phyloP scores from a whole-genome alignment of 352 stramenopile species.

The Peronospora belbahrii region DNA sequence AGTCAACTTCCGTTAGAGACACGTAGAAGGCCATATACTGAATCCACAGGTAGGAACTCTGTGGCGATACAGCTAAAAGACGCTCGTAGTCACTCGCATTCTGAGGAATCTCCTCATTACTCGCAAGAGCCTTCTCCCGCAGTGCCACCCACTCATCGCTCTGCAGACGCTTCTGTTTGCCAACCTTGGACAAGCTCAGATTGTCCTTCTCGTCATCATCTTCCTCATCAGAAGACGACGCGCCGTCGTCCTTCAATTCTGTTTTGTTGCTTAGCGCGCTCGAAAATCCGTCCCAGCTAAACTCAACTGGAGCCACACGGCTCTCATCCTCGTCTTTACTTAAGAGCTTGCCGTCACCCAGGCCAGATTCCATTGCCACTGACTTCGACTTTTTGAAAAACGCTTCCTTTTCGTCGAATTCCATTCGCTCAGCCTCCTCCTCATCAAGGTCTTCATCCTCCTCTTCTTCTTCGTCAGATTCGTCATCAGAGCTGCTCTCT shows the following conservation, averaged over 20 bases:
- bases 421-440: constrained; percentile 41
- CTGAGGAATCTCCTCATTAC: constrained; percentile 88
- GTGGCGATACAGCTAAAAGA: constrained; percentile 88
- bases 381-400: constrained; percentile 32
- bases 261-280: constrained; percentile 51
- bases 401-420: constrained; percentile 47
- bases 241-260: constrained; percentile 36
- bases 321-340: constrained; percentile 53
- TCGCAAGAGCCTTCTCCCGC: constrained; percentile 89
- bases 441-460: constrained; percentile 43
- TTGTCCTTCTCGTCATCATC: constrained; percentile 37
- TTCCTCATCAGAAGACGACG: constrained; percentile 46
- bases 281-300: constrained; percentile 82
- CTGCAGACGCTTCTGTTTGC: constrained; percentile 86
- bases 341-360: constrained; percentile 48
- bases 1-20: constrained; percentile 89
- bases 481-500: constrained; percentile 81
- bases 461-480: constrained; percentile 68
- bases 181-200: constrained; percentile 76
- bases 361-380: constrained; percentile 31
- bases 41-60: constrained; percentile 95
- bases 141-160: constrained; percentile 92
- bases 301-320: constrained; percentile 43
- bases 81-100: constrained; percentile 93
- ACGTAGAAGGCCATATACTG: constrained; percentile 98